Evolutionary conservation across 768 basidiomycete species (phyloP).

Genomic region (Boletus speciosus): DNA sequence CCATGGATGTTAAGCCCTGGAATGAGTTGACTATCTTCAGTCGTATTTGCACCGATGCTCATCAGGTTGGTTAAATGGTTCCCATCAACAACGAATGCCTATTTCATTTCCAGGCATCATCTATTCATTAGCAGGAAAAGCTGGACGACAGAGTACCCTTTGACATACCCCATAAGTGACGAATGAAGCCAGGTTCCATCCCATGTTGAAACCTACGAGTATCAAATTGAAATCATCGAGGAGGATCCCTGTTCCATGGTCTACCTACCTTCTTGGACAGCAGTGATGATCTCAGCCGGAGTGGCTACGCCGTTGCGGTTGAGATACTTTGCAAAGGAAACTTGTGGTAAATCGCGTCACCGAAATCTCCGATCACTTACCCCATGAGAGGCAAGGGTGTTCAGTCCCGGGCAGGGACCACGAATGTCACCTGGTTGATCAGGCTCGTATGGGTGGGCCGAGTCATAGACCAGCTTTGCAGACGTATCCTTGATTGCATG

Average conservation of each 20-base stretch:
- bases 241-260: background rate
- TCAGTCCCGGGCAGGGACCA: slow-evolving; percentile 25
- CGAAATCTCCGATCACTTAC: slow-evolving; percentile 8
- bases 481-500: slow-evolving; percentile 24
- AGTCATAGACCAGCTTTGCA: slow-evolving; percentile 20
- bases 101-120: background rate
- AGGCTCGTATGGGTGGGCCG: slow-evolving; percentile 12
- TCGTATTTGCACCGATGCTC: slow-evolving; percentile 24
- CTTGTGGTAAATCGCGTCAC: background rate
- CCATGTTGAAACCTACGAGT: slow-evolving; percentile 24
- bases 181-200: slow-evolving; percentile 18
- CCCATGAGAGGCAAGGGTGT: slow-evolving; percentile 24
- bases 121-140: background rate
- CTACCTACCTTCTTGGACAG: slow-evolving; percentile 20
- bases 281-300: slow-evolving; percentile 23
- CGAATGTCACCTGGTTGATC: slow-evolving; percentile 21
- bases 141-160: background rate
- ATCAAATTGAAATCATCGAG: background rate
- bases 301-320: slow-evolving; percentile 17
- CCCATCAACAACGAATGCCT: slow-evolving; percentile 27
- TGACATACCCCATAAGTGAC: slow-evolving; percentile 20
- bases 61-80: slow-evolving; percentile 28
- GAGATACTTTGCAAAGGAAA: slow-evolving; percentile 6
- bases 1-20: slow-evolving; percentile 23
- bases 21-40: slow-evolving; percentile 7